Conservation (phyloP, 179 eudicot genomes). For the Spergularia azorica region DNA sequence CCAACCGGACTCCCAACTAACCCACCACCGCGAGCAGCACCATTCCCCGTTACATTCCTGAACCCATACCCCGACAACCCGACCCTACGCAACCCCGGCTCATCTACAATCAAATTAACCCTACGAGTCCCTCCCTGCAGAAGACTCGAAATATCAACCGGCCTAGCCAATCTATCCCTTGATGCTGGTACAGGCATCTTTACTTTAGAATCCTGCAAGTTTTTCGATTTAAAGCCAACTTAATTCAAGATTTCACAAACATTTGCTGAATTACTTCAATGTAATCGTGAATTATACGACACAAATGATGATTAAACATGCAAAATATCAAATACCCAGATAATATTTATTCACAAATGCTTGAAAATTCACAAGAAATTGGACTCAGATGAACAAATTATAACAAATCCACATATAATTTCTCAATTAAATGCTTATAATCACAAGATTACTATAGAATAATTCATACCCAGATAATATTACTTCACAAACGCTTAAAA, state of each 20-base stretch:
- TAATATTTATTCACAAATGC: too few relatives aligned
- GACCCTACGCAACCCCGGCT: constrained; percentile 33
- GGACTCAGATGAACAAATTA: neutral
- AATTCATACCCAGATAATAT: neutral
- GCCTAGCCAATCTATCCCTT: constrained; percentile 58
- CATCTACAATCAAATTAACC: constrained; percentile 35
- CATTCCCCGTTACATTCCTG: constrained; percentile 5
- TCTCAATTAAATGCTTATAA: neutral
- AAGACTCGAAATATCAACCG: constrained; percentile 39
- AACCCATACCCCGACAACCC: constrained; percentile 20
- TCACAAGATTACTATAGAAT: too few relatives aligned
- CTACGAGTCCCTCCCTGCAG: constrained; percentile 34
- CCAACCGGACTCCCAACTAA: constrained; percentile 1
- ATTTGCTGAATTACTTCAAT: neutral
- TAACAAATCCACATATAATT: neutral
- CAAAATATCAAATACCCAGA: neutral
- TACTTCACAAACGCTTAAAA: neutral
- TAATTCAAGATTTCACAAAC: neutral
- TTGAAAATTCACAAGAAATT: neutral
- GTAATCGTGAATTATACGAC: neutral
- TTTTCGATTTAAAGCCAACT: neutral
- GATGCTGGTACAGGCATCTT: constrained; percentile 50
- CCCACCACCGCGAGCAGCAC: constrained; percentile 11
- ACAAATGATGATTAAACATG: neutral
- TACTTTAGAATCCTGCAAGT: neutral